These are phyloP conservation scores for Xylaria hypoxylon DNA, from an alignment of 2,329 filamentous ascomycete species.

Conservation along the genomic window DNA sequence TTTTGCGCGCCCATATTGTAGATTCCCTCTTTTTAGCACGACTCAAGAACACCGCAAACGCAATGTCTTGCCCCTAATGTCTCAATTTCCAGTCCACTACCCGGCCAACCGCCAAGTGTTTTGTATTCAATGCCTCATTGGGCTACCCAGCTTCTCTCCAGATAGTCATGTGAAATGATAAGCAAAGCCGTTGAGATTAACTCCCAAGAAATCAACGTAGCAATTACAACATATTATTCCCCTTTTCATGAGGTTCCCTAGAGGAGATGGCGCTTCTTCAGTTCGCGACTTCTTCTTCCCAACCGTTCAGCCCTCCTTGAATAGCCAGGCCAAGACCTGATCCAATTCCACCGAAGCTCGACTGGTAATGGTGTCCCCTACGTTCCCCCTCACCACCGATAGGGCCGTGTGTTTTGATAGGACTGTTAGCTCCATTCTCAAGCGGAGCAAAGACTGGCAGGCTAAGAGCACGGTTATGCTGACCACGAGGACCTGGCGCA, in stretches of 20 bases:
- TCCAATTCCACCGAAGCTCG: conserved; percentile 70
- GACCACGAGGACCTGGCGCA: conserved; percentile 72
- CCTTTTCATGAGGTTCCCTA: conserved; percentile 17
- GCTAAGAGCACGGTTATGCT: conserved; percentile 86
- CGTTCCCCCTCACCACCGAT: conserved; percentile 65
- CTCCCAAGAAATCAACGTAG: conserved; percentile 48
- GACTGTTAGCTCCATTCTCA: conserved; percentile 68
- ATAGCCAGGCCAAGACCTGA: conserved; percentile 71
- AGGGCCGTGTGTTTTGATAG: conserved; percentile 60
- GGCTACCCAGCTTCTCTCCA: conserved; percentile 31
- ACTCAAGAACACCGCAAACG: conserved; percentile 1
- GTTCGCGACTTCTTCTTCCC: conserved; percentile 75
- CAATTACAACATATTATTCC: conserved; percentile 59
- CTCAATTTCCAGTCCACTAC: conserved; percentile 18
- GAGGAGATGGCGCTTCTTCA: conserved; percentile 50
- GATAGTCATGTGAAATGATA: conserved; percentile 49
- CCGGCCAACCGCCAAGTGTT: not conserved
- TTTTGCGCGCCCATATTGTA: conserved; percentile 16
- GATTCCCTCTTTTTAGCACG: conserved; percentile 24
- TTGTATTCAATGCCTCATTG: conserved; percentile 13
- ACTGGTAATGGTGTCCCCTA: conserved; percentile 74
- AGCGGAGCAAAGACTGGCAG: conserved; percentile 78
- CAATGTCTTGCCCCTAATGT: conserved; percentile 8
- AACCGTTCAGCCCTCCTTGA: conserved; percentile 73
- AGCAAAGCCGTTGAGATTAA: conserved; percentile 45